Evolutionary conservation across 164 flowering plant genomes (phyloP).

Genomic region (Vitis vinifera): ASM3070453v1 NC_081816.1:6320501-6321000

Average conservation of each 20-base stretch:
- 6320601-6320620: slow-evolving; percentile 63
- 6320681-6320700: slow-evolving; percentile 51
- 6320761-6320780: slow-evolving; percentile 57
- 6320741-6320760: slow-evolving; percentile 52
- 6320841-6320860: slow-evolving; percentile 79
- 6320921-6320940: slow-evolving; percentile 81
- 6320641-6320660: slow-evolving; percentile 46
- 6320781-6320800: slow-evolving; percentile 48
- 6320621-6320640: slow-evolving; percentile 84
- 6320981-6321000: slow-evolving; percentile 55
- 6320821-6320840: slow-evolving; percentile 70
- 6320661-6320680: slow-evolving; percentile 44
- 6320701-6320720: slow-evolving; percentile 46
- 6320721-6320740: slow-evolving; percentile 50
- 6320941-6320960: slow-evolving; percentile 59
- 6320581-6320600: slow-evolving; percentile 41
- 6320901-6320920: slow-evolving; percentile 41
- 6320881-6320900: slow-evolving; percentile 55
- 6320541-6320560: slow-evolving; percentile 64
- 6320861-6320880: slow-evolving; percentile 69
- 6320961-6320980: slow-evolving; percentile 69
- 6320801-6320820: slow-evolving; percentile 57
- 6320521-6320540: slow-evolving; percentile 79
- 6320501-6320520: slow-evolving; percentile 78
- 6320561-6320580: slow-evolving; percentile 70